Conservation (phyloP, 441 rosid species). For the Pelargonium myrrhifolium region DNA sequence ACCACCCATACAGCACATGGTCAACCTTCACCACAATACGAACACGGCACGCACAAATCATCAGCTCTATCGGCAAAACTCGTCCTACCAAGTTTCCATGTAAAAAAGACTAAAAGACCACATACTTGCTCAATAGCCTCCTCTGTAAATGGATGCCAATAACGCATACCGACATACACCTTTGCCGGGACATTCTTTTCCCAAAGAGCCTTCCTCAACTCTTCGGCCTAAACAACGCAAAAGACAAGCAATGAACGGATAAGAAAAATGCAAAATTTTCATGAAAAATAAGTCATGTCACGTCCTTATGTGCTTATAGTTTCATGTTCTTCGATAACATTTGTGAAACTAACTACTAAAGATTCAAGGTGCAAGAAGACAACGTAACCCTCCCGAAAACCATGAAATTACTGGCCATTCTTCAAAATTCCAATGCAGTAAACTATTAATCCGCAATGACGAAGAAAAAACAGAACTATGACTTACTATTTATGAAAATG, state of each 20-base stretch:
- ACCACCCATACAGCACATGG: too few relatives aligned
- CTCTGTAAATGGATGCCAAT: constrained; percentile 99
- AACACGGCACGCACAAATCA: too few relatives aligned
- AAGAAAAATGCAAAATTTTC: not conserved
- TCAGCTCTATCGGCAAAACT: too few relatives aligned
- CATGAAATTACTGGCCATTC: too few relatives aligned
- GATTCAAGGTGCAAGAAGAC: not conserved
- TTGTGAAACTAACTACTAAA: too few relatives aligned
- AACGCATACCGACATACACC: constrained; percentile 97
- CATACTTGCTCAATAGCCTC: constrained; percentile 93
- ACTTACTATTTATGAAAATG: too few relatives aligned
- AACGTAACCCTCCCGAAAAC: not conserved
- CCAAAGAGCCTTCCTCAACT: constrained; percentile 69
- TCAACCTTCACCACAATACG: too few relatives aligned
- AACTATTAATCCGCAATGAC: not conserved
- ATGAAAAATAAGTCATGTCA: too few relatives aligned
- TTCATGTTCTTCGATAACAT: constrained; percentile 5
- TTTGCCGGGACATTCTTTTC: constrained; percentile 76
- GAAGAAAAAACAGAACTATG: not conserved
- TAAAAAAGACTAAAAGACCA: constrained; percentile 8
- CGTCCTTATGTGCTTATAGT: too few relatives aligned
- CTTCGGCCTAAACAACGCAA: constrained; percentile 63
- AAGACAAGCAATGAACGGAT: constrained; percentile 6
- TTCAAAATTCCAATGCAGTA: too few relatives aligned
- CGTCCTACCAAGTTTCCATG: too few relatives aligned